Conservation (phyloP, 768 basidiomycete species). For the Lyophyllum atratum region DNA sequence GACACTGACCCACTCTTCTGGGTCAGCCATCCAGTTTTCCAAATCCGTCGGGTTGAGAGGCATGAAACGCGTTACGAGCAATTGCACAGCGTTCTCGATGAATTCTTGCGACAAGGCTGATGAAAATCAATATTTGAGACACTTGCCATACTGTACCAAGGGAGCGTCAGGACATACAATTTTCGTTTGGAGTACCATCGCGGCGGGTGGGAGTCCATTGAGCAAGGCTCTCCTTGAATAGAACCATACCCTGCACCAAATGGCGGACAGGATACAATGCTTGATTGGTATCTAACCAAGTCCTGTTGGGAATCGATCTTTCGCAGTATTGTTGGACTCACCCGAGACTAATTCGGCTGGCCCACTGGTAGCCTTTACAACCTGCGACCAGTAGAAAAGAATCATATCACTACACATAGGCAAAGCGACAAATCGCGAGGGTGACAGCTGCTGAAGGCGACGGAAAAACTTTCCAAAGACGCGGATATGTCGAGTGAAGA, state of each 20-base stretch:
- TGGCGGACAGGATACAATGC: constrained; percentile 78
- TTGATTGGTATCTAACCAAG: constrained; percentile 52
- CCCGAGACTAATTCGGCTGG: constrained; percentile 58
- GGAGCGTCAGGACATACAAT: constrained; percentile 40
- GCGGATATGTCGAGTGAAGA: constrained; percentile 68
- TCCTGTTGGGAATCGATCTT: neutral
- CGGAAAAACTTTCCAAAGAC: constrained; percentile 82
- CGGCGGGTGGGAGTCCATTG: constrained; percentile 74
- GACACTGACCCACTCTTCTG: constrained; percentile 92
- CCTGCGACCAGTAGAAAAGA: constrained; percentile 80
- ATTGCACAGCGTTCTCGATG: constrained; percentile 69
- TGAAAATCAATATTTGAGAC: constrained; percentile 3
- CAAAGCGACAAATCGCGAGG: constrained; percentile 59
- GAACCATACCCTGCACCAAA: constrained; percentile 81
- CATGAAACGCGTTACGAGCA: constrained; percentile 84
- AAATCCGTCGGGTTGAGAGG: constrained; percentile 82
- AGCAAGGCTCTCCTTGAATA: constrained; percentile 81
- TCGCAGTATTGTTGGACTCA: constrained; percentile 25
- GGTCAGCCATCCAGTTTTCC: constrained; percentile 82
- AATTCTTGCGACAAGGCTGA: constrained; percentile 68
- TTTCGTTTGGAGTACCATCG: constrained; percentile 59
- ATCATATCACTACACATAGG: constrained; percentile 68
- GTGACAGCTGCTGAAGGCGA: constrained; percentile 64
- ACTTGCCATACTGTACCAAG: neutral
- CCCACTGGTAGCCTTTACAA: constrained; percentile 67